A percentile compares a stretch with the other conserved stretches of the same genome.
Conservation (phyloP, 108 stramenopile genomes). For the Ochromonas danica region DNA sequence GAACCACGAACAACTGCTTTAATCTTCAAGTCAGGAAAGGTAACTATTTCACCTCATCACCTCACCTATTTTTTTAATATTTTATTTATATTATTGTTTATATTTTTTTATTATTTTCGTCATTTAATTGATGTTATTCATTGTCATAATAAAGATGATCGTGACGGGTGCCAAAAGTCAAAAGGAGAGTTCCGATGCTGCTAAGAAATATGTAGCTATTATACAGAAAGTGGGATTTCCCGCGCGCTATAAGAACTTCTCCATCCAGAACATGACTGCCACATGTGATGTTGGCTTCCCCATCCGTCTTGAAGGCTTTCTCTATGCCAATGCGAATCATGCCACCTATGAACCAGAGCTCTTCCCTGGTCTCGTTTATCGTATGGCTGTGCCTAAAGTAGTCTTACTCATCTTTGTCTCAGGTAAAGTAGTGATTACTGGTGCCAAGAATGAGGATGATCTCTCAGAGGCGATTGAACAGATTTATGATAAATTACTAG, state of each 20-base stretch:
- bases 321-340: constrained; percentile 82
- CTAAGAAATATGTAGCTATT: constrained; percentile 78
- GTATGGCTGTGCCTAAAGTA: constrained; percentile 78
- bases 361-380: constrained; percentile 97
- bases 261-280: constrained; percentile 93
- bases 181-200: constrained; percentile 75
- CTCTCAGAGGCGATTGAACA: not conserved
- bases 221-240: constrained; percentile 50
- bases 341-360: constrained; percentile 93
- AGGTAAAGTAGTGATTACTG: constrained; percentile 75
- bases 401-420: constrained; percentile 92
- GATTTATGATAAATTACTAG: not conserved
- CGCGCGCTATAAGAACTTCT: constrained; percentile 71
- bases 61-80: too few relatives aligned
- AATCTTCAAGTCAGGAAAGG: constrained; percentile 85
- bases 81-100: not conserved
- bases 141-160: constrained; percentile 58
- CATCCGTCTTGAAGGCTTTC: constrained; percentile 92
- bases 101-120: constrained; percentile 4
- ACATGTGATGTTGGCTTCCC: constrained; percentile 92
- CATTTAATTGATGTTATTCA: not conserved
- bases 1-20: constrained; percentile 94
- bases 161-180: constrained; percentile 85
- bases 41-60: too few relatives aligned
- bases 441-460: constrained; percentile 8